A percentile compares a stretch with the other conserved stretches of the same genome.
phyloP scores from a whole-genome alignment of 768 basidiomycete genomes.

The Sporobolomyces roseus region DNA sequence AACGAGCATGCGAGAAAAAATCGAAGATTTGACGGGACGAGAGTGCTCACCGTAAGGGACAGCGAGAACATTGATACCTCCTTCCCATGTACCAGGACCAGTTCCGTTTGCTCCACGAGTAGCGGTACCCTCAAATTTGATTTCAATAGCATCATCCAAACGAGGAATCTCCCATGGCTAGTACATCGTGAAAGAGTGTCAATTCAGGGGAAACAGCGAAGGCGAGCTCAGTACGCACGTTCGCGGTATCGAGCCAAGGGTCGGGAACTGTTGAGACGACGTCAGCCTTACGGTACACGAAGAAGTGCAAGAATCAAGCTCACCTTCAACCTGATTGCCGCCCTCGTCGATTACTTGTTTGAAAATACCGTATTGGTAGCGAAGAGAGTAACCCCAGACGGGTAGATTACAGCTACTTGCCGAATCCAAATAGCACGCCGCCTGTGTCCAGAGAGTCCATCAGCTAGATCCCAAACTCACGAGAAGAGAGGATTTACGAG shows the following conservation, averaged over 20 bases:
- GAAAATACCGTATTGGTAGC: constrained; percentile 61
- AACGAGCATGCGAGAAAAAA: background rate
- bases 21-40: background rate
- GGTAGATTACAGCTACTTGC: constrained; percentile 84
- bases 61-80: constrained; percentile 89
- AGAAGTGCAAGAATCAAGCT: no score
- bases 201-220: background rate
- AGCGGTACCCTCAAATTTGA: constrained; percentile 83
- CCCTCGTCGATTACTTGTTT: constrained; percentile 69
- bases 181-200: background rate
- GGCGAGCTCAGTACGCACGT: background rate
- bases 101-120: constrained; percentile 61
- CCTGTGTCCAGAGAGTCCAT: no score
- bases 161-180: constrained; percentile 60
- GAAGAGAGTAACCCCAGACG: constrained; percentile 78
- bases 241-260: constrained; percentile 82
- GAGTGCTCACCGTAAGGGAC: constrained; percentile 61
- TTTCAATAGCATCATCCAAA: constrained; percentile 45
- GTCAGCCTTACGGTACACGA: no score
- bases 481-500: no score
- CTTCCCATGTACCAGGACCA: constrained; percentile 55
- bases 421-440: constrained; percentile 93
- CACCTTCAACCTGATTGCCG: constrained; percentile 52
- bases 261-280: no score
- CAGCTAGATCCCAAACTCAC: no score